A percentile compares a stretch with the other conserved stretches of the same genome.
Evolutionary conservation across 2,329 filamentous ascomycete genomes (phyloP).

Genomic region (Penicillium nordicum): DNA sequence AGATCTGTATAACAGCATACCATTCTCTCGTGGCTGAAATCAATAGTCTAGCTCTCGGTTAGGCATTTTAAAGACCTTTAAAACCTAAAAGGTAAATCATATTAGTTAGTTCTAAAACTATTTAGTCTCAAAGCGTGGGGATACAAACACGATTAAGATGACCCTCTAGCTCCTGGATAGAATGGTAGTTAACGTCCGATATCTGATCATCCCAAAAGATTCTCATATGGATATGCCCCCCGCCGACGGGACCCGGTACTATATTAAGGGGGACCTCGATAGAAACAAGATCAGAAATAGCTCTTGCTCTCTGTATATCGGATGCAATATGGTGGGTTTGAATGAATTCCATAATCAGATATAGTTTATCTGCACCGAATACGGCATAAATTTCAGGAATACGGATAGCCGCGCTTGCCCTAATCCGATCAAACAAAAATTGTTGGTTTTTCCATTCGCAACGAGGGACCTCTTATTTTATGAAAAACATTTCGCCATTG

Average conservation of each 20-base stretch:
- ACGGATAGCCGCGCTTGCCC: not conserved
- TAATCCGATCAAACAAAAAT: not conserved
- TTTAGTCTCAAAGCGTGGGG: not conserved
- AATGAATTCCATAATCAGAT: not conserved
- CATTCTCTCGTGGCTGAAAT: not conserved
- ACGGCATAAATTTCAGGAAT: conserved; percentile 1
- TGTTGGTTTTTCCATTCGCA: conserved; percentile 1
- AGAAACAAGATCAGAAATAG: not conserved
- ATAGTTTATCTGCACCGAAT: not conserved
- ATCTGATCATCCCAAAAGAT: not conserved
- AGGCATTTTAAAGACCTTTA: not conserved
- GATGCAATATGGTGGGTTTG: not conserved
- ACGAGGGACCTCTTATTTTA: not conserved
- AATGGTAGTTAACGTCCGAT: not conserved
- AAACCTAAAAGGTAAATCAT: not conserved
- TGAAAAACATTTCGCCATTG: not conserved
- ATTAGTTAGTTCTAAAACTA: not conserved
- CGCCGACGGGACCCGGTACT: not conserved
- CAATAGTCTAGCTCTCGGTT: not conserved
- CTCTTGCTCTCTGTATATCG: not conserved
- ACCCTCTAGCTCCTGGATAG: not conserved
- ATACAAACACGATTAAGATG: not conserved
- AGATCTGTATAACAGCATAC: not conserved
- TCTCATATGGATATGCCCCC: not conserved
- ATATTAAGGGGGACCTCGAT: not conserved